Conservation (phyloP, 345 rosid species). For the Gossypium arboreum region DNA sequence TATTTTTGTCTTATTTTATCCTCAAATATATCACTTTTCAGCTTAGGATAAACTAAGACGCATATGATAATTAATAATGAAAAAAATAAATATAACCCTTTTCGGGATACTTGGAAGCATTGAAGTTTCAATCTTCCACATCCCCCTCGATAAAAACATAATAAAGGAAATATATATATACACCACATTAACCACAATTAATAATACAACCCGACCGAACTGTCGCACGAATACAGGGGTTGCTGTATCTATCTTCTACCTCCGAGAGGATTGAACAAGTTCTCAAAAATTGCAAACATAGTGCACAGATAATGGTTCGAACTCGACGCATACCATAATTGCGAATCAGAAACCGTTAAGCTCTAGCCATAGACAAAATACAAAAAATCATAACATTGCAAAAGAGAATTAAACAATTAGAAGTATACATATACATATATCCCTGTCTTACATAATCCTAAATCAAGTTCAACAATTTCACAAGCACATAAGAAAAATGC, state of each 20-base stretch:
- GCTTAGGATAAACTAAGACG: too few species aligned
- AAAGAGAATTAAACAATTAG: background rate
- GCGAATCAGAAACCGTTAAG: background rate
- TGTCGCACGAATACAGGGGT: background rate
- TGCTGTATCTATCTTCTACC: background rate
- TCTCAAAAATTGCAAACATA: background rate
- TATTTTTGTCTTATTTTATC: too few species aligned
- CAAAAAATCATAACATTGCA: background rate
- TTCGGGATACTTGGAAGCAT: background rate
- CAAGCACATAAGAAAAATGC: background rate
- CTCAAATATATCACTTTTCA: too few species aligned
- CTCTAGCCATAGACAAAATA: background rate
- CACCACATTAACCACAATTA: too few species aligned
- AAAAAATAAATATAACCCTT: too few species aligned
- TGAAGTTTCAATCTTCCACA: background rate
- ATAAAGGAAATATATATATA: too few species aligned
- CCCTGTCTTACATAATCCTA: background rate
- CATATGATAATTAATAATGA: too few species aligned
- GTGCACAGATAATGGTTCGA: background rate
- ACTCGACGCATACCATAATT: background rate
- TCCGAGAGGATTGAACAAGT: background rate
- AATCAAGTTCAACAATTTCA: background rate
- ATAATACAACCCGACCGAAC: background rate
- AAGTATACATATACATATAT: background rate
- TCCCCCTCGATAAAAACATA: too few species aligned